A percentile compares a stretch with the other conserved stretches of the same genome.
phyloP scores from a whole-genome alignment of 2,329 filamentous ascomycete species.

The Fusarium solani-melongenae region DNA sequence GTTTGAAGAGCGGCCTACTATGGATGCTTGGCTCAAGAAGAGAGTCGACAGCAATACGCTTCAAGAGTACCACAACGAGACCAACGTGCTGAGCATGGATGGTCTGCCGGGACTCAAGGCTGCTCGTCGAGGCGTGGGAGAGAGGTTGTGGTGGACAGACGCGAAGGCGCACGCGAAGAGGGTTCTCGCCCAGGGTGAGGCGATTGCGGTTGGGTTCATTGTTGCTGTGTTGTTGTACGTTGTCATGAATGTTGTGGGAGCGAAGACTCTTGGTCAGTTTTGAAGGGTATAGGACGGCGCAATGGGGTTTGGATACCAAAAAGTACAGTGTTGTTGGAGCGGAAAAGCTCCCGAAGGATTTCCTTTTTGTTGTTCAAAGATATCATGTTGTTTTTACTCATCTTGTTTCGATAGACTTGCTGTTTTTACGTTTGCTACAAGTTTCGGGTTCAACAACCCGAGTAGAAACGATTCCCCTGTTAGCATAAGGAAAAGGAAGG shows the following conservation, averaged over 20 bases:
- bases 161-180: conserved; percentile 41
- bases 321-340: conserved; percentile 35
- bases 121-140: conserved; percentile 61
- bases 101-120: conserved; percentile 67
- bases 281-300: conserved; percentile 39
- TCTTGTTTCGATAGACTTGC: conserved; percentile 40
- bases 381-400: conserved; percentile 16
- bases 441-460: conserved; percentile 38
- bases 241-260: conserved; percentile 33
- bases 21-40: conserved; percentile 63
- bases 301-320: conserved; percentile 39
- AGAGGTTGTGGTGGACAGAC: conserved; percentile 59
- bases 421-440: conserved; percentile 33
- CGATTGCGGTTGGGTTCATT: conserved; percentile 48
- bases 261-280: background rate
- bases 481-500: conserved; percentile 32
- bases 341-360: conserved; percentile 11
- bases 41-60: conserved; percentile 61
- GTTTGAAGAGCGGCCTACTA: conserved; percentile 66
- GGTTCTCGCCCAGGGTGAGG: conserved; percentile 46
- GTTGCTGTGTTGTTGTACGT: conserved; percentile 46
- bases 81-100: conserved; percentile 68
- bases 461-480: conserved; percentile 39
- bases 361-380: conserved; percentile 9
- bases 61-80: conserved; percentile 65